Evolutionary conservation across 129 eudicot genomes (phyloP).

Genomic region (Heracleum sosnowskyi): DNA sequence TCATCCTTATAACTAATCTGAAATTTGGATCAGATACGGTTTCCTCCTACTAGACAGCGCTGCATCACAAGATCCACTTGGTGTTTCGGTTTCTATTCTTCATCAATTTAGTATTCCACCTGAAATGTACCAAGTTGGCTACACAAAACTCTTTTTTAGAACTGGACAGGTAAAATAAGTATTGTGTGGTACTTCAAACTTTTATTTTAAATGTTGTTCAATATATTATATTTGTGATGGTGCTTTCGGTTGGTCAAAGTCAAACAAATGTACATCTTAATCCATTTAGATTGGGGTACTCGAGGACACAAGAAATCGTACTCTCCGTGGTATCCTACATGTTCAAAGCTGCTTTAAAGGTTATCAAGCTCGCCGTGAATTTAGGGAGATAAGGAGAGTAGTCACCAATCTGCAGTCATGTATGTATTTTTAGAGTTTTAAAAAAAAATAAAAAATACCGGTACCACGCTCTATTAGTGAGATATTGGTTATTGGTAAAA

Average conservation of each 20-base stretch:
- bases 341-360: conserved; percentile 97
- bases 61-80: conserved; percentile 75
- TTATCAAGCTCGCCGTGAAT: conserved; percentile 71
- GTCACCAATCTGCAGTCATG: conserved; percentile 74
- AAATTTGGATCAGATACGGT: conserved; percentile 50
- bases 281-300: conserved; percentile 76
- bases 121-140: conserved; percentile 95
- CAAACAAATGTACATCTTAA: not conserved
- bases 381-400: conserved; percentile 49
- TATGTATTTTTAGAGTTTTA: conserved; percentile 17
- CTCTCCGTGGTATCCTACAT: conserved; percentile 88
- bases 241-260: not conserved
- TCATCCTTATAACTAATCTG: not conserved
- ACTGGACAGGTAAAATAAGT: conserved; percentile 71
- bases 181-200: not conserved
- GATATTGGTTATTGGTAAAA: not conserved
- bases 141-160: conserved; percentile 77
- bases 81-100: conserved; percentile 74
- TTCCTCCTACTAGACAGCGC: conserved; percentile 65
- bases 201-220: not conserved
- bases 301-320: conserved; percentile 95
- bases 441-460: not conserved
- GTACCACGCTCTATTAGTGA: not conserved
- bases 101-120: conserved; percentile 69
- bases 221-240: not conserved